Evolutionary conservation across 805 yeast genomes (phyloP).

Genomic region (Yarrowia sp.): DNA sequence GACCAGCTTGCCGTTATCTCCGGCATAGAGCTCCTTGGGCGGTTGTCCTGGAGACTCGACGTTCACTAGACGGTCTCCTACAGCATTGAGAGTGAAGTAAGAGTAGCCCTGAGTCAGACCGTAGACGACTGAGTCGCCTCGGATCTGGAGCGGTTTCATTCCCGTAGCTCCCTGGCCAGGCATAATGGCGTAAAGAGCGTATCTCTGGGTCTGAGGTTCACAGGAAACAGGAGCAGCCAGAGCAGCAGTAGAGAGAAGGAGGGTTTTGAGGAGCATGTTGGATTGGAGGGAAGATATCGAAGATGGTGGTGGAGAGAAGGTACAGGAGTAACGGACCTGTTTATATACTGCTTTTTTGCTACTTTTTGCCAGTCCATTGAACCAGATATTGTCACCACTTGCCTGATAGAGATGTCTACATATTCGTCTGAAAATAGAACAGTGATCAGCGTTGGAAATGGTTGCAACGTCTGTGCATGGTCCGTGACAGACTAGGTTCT

Average conservation of each 20-base stretch:
- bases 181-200: not conserved
- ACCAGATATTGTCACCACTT: no score
- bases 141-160: not conserved
- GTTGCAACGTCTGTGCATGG: no score
- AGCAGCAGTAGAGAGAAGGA: not conserved
- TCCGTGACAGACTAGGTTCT: not conserved
- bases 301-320: no score
- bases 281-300: no score
- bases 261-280: not conserved
- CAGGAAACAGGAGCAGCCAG: not conserved
- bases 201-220: not conserved
- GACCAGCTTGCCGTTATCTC: not conserved
- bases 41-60: not conserved
- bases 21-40: not conserved
- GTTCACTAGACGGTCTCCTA: not conserved
- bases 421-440: no score
- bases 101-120: not conserved
- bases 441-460: no score
- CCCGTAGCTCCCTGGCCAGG: not conserved
- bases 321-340: no score
- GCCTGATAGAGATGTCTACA: no score
- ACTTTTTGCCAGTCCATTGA: no score
- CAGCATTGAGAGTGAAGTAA: not conserved
- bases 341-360: no score
- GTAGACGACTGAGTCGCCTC: not conserved